Evolutionary conservation across 371 early-diverging fungal species (phyloP).

Genomic region (Rhizopus delemar): DNA sequence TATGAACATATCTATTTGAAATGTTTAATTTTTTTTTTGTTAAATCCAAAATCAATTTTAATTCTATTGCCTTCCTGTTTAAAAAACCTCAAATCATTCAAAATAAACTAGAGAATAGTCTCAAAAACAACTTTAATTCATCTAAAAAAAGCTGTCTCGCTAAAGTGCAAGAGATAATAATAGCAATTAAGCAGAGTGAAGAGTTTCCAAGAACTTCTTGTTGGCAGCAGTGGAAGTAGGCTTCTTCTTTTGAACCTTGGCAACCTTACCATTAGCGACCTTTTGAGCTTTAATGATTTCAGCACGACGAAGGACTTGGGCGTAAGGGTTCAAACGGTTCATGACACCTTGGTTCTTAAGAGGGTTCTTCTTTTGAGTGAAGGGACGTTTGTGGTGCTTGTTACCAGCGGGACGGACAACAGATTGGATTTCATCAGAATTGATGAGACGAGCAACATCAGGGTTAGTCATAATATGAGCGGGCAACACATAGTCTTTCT

Average conservation of each 20-base stretch:
- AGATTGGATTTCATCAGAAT: conserved; percentile 97
- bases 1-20: too few relatives aligned
- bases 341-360: conserved; percentile 91
- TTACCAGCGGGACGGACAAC: conserved; percentile 88
- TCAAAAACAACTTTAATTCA: too few relatives aligned
- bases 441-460: conserved; percentile 95
- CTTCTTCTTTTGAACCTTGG: conserved; percentile 58
- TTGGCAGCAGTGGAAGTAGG: conserved; percentile 48
- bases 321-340: conserved; percentile 96
- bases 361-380: conserved; percentile 97
- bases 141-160: too few relatives aligned
- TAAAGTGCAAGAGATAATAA: not conserved
- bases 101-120: too few relatives aligned
- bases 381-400: conserved; percentile 83
- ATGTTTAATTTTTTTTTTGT: too few relatives aligned
- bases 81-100: too few relatives aligned
- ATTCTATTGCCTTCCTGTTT: too few relatives aligned
- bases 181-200: conserved; percentile 59
- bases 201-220: conserved; percentile 64
- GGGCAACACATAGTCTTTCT: conserved; percentile 95
- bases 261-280: conserved; percentile 67
- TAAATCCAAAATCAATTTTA: too few relatives aligned
- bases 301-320: conserved; percentile 83
- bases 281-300: conserved; percentile 73
- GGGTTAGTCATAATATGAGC: conserved; percentile 88